Conservation (phyloP, 345 rosid genomes). For the Lepidium africanum region DNA sequence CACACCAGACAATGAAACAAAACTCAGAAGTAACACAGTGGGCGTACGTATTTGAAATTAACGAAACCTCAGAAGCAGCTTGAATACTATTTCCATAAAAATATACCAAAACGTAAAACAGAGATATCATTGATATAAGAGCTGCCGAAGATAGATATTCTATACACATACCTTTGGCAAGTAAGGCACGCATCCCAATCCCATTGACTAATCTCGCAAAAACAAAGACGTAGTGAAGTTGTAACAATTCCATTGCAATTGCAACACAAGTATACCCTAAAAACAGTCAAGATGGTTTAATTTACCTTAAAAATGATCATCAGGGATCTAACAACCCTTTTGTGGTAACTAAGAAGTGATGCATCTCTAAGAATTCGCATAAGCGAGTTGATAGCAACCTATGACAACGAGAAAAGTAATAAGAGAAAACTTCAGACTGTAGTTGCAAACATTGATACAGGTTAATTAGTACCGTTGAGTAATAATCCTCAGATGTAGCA, state of each 20-base stretch:
- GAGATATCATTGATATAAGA: conserved; percentile 3
- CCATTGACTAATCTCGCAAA: conserved; percentile 89
- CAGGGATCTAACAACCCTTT: conserved; percentile 94
- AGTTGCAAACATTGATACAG: neutral
- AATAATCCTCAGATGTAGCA: conserved; percentile 95
- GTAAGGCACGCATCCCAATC: conserved; percentile 94
- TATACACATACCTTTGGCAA: conserved; percentile 75
- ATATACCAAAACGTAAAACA: neutral
- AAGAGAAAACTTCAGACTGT: conserved; percentile 15
- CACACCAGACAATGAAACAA: neutral
- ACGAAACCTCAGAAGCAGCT: neutral
- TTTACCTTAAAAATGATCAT: conserved; percentile 95
- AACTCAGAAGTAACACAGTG: neutral
- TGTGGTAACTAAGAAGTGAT: conserved; percentile 92
- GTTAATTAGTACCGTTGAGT: conserved; percentile 62
- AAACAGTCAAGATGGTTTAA: neutral
- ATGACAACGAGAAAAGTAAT: conserved; percentile 20
- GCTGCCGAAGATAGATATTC: conserved; percentile 7
- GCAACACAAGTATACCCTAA: neutral
- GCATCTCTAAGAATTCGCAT: conserved; percentile 98
- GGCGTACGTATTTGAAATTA: neutral
- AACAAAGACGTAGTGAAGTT: conserved; percentile 12
- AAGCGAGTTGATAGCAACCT: conserved; percentile 98
- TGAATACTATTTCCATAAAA: neutral
- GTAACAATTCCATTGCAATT: neutral